phyloP scores from a whole-genome alignment of 805 yeast genomes.

The Tetrapisispora arboricola region DNA sequence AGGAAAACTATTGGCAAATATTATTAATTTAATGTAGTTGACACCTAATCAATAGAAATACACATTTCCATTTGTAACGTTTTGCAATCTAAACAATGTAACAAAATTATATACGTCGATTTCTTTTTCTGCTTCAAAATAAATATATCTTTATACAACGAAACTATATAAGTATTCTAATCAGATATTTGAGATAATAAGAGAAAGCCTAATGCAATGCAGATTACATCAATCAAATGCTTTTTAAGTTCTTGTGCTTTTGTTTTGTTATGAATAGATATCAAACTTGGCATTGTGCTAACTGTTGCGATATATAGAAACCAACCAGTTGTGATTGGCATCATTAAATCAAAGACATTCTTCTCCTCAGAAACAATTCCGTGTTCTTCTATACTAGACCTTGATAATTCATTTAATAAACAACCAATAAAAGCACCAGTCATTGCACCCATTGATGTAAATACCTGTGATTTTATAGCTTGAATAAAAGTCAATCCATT shows the following conservation, averaged over 20 bases:
- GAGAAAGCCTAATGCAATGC: slow-evolving; percentile 43
- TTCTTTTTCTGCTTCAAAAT: too few species aligned
- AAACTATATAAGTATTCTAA: background rate
- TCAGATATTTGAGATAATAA: slow-evolving; percentile 38
- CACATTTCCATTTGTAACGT: too few species aligned
- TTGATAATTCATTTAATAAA: slow-evolving; percentile 36
- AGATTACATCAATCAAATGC: slow-evolving; percentile 38
- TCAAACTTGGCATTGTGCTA: slow-evolving; percentile 64
- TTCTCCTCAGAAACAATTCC: too few species aligned
- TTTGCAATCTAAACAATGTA: too few species aligned
- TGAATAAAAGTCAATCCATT: slow-evolving; percentile 59
- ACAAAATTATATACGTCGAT: too few species aligned
- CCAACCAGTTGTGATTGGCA: slow-evolving; percentile 72
- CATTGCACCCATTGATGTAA: slow-evolving; percentile 56
- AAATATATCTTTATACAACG: too few species aligned
- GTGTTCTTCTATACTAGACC: slow-evolving; percentile 5
- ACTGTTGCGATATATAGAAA: slow-evolving; percentile 63
- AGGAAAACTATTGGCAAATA: too few species aligned
- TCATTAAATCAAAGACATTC: slow-evolving; percentile 33
- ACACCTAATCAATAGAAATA: too few species aligned
- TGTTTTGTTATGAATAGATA: slow-evolving; percentile 34
- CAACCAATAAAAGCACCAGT: slow-evolving; percentile 60
- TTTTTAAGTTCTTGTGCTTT: slow-evolving; percentile 32
- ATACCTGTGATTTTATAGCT: slow-evolving; percentile 56
- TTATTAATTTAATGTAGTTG: too few species aligned